These are phyloP conservation scores for Penicillium desertorum DNA, from an alignment of 495 filamentous ascomycete species.

Conservation along the genomic window DNA sequence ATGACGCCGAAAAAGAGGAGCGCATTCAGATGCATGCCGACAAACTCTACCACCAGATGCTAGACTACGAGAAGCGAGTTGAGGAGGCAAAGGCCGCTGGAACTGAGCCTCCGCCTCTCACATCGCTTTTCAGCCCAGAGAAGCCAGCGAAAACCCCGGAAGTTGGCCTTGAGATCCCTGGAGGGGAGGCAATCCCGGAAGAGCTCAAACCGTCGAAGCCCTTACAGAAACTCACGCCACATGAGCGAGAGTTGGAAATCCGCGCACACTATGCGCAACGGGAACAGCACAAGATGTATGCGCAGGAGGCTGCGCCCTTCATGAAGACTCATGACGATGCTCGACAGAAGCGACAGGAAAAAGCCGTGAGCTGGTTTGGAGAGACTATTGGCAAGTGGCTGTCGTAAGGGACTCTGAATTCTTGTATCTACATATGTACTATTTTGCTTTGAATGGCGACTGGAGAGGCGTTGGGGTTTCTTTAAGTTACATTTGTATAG, in stretches of 20 bases:
- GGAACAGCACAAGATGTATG: slow-evolving; percentile 55
- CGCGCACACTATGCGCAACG: slow-evolving; percentile 60
- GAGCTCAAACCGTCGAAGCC: slow-evolving; percentile 50
- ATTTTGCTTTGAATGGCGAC: slow-evolving; percentile 10
- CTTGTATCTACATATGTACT: slow-evolving; percentile 3
- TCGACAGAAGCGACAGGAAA: slow-evolving; percentile 56
- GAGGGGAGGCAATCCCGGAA: slow-evolving; percentile 36
- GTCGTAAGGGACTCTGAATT: slow-evolving; percentile 24
- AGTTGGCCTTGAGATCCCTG: slow-evolving; percentile 33
- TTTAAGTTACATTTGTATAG: slow-evolving; percentile 1
- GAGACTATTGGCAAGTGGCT: slow-evolving; percentile 51
- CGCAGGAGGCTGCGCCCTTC: slow-evolving; percentile 50
- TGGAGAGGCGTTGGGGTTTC: slow-evolving; percentile 9
- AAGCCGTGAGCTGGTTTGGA: slow-evolving; percentile 56
- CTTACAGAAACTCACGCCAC: slow-evolving; percentile 58
- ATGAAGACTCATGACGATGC: slow-evolving; percentile 58
- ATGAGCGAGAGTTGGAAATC: slow-evolving; percentile 66
- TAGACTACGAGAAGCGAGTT: slow-evolving; percentile 69
- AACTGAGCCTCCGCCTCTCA: slow-evolving; percentile 37
- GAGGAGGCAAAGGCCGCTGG: slow-evolving; percentile 66
- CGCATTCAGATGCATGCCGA: slow-evolving; percentile 95
- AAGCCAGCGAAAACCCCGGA: slow-evolving; percentile 16
- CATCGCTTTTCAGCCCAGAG: slow-evolving; percentile 42
- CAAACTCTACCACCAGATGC: slow-evolving; percentile 79
- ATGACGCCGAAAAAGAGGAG: slow-evolving; percentile 71